phyloP scores from a whole-genome alignment of 805 yeast species.

The Ogataea sp. region DNA sequence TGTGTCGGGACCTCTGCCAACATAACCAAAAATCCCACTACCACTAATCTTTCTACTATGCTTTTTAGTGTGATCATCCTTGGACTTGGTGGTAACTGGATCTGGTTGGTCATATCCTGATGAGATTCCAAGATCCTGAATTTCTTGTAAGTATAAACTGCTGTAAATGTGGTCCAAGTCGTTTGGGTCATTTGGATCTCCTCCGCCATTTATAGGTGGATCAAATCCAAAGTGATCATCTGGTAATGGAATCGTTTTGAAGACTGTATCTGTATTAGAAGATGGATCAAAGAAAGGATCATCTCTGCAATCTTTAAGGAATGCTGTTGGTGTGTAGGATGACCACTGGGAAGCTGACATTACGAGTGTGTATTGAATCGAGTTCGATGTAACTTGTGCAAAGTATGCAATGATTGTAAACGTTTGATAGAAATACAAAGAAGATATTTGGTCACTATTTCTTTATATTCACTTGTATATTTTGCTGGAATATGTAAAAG shows the following conservation, averaged over 20 bases:
- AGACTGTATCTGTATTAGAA: conserved; percentile 25
- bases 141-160: conserved; percentile 49
- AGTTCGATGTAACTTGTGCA: too few species aligned
- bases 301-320: conserved; percentile 2
- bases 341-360: conserved; percentile 13
- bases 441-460: too few species aligned
- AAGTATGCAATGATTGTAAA: too few species aligned
- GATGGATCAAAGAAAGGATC: conserved; percentile 18
- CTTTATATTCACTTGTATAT: too few species aligned
- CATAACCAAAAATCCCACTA: conserved; percentile 72
- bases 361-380: too few species aligned
- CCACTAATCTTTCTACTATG: conserved; percentile 67
- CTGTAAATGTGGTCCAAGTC: conserved; percentile 50
- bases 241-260: conserved; percentile 38
- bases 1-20: conserved; percentile 43
- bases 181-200: conserved; percentile 24
- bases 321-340: conserved; percentile 12
- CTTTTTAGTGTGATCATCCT: conserved; percentile 15
- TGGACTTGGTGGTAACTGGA: too few species aligned
- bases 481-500: too few species aligned
- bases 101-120: conserved; percentile 4
- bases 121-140: conserved; percentile 63
- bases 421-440: too few species aligned
- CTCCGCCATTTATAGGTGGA: conserved; percentile 10
- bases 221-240: conserved; percentile 43